Evolutionary conservation across 2,329 filamentous ascomycete genomes (phyloP).

Genomic region (Xylariaceae sp.): DNA sequence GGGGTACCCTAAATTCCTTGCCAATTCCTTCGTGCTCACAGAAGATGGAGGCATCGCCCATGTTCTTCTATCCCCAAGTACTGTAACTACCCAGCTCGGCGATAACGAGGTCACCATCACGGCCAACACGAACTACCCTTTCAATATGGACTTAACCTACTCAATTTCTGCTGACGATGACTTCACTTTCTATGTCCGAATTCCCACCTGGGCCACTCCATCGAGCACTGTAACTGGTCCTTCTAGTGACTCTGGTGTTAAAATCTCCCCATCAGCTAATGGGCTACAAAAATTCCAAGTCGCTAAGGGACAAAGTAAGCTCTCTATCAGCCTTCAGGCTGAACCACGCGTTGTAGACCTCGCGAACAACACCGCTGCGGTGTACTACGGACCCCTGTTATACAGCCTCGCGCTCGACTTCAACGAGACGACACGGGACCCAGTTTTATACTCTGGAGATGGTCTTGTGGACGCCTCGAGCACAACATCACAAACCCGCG

Average conservation of each 20-base stretch:
- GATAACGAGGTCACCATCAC: constrained; percentile 48
- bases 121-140: constrained; percentile 55
- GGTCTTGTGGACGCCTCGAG: constrained; percentile 25
- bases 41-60: constrained; percentile 58
- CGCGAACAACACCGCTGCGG: constrained; percentile 40
- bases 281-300: constrained; percentile 37
- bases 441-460: constrained; percentile 27
- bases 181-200: constrained; percentile 43
- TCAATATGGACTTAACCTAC: constrained; percentile 41
- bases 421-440: constrained; percentile 29
- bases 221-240: constrained; percentile 31
- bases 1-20: constrained; percentile 60
- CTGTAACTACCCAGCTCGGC: constrained; percentile 46
- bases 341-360: constrained; percentile 37
- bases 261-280: constrained; percentile 28
- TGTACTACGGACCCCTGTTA: constrained; percentile 42
- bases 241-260: constrained; percentile 8
- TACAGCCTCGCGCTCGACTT: constrained; percentile 41
- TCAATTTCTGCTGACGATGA: constrained; percentile 37
- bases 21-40: constrained; percentile 53
- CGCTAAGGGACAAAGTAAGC: constrained; percentile 27
- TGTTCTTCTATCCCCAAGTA: constrained; percentile 54
- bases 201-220: constrained; percentile 39
- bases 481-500: constrained; percentile 36
- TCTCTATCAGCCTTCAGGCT: constrained; percentile 36